A percentile compares a stretch with the other conserved stretches of the same genome.
These are phyloP conservation scores for Gossypium davidsonii DNA, from an alignment of 441 rosid species.

Conservation along the genomic window DNA sequence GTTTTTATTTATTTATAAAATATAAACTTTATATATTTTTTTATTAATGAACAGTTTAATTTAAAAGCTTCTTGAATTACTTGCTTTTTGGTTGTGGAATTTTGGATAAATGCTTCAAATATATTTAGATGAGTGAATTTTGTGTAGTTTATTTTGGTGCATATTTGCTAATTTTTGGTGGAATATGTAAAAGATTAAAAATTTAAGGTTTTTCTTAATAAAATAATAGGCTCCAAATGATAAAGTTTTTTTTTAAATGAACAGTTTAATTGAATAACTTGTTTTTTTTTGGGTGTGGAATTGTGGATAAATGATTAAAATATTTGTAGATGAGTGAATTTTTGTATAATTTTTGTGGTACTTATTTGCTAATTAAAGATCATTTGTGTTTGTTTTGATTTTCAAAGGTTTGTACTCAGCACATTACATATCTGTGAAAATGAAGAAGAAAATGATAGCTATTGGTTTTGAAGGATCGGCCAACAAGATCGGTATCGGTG, in stretches of 20 bases:
- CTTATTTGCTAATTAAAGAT: neutral
- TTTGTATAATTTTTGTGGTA: neutral
- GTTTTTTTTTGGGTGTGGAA: neutral
- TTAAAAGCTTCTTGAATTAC: neutral
- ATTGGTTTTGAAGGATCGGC: conserved; percentile 91
- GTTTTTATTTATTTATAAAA: neutral
- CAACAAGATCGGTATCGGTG: conserved; percentile 88
- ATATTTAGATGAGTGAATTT: neutral
- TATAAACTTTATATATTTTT: neutral
- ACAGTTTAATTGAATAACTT: neutral
- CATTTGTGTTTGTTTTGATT: neutral
- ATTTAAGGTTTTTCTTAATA: neutral
- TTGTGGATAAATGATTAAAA: neutral
- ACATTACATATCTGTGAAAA: conserved; percentile 15
- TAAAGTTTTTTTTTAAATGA: neutral
- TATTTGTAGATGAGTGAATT: neutral
- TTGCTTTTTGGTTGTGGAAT: neutral
- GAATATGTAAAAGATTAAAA: neutral
- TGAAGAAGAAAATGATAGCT: conserved; percentile 65
- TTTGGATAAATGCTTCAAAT: neutral
- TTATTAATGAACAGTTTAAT: neutral
- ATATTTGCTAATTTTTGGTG: neutral
- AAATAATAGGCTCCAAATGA: neutral
- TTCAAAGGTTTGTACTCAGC: neutral
- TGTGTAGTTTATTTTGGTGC: neutral